Conservation (phyloP, 2,329 filamentous ascomycete genomes). For the Arachnomyces sp. region DNA sequence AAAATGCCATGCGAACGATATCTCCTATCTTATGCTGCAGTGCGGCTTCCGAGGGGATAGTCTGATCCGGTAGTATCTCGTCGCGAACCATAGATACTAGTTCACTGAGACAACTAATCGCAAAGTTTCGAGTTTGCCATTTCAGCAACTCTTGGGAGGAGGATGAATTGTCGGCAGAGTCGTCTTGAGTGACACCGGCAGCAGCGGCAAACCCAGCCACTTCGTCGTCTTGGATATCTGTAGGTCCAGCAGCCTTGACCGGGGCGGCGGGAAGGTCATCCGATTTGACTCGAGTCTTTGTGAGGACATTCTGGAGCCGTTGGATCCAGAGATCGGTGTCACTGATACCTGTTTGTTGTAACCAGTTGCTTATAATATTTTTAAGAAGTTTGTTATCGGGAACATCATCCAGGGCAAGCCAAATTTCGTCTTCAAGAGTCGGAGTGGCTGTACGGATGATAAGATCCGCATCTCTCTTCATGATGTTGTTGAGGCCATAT, state of each 20-base stretch:
- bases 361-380: slow-evolving; percentile 85
- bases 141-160: slow-evolving; percentile 76
- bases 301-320: slow-evolving; percentile 78
- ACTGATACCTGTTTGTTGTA: slow-evolving; percentile 74
- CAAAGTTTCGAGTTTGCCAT: slow-evolving; percentile 94
- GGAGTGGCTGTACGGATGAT: slow-evolving; percentile 67
- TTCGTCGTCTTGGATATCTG: slow-evolving; percentile 92
- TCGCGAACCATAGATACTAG: slow-evolving; percentile 71
- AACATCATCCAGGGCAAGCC: slow-evolving; percentile 73
- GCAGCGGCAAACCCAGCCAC: slow-evolving; percentile 89
- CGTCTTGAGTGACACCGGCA: slow-evolving; percentile 52
- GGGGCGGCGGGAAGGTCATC: slow-evolving; percentile 35
- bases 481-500: slow-evolving; percentile 84
- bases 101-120: slow-evolving; percentile 79
- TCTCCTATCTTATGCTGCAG: slow-evolving; percentile 81
- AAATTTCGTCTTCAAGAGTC: slow-evolving; percentile 82
- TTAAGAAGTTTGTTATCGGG: slow-evolving; percentile 72
- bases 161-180: slow-evolving; percentile 40
- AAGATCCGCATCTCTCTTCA: slow-evolving; percentile 82
- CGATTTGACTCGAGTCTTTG: slow-evolving; percentile 67
- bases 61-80: slow-evolving; percentile 67
- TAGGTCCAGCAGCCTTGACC: slow-evolving; percentile 36
- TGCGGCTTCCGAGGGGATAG: slow-evolving; percentile 66
- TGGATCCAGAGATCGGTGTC: slow-evolving; percentile 82
- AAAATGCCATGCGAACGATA: slow-evolving; percentile 93